Evolutionary conservation across 2,329 filamentous ascomycete species (phyloP).

Genomic region (Scopulariopsis brevicaulis): DNA sequence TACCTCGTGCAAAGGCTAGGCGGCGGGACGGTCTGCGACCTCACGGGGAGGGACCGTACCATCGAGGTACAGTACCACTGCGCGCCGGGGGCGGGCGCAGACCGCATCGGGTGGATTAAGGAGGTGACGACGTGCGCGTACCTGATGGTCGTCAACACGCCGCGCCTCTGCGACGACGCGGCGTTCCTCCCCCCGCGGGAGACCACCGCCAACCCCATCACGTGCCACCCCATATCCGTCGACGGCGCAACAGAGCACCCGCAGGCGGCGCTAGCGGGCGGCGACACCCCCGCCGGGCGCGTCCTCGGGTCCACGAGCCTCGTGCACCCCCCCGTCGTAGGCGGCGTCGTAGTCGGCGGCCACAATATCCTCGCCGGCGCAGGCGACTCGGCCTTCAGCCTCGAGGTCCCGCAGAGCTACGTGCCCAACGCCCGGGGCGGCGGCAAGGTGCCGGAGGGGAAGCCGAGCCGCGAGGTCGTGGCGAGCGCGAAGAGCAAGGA

Average conservation of each 20-base stretch:
- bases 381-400: constrained; percentile 31
- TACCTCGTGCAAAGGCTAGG: constrained; percentile 77
- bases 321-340: constrained; percentile 23
- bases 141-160: constrained; percentile 85
- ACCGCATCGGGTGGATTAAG: constrained; percentile 86
- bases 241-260: constrained; percentile 19
- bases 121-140: constrained; percentile 87
- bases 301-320: neutral
- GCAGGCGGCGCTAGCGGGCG: constrained; percentile 8
- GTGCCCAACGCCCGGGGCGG: constrained; percentile 10
- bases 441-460: neutral
- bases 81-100: constrained; percentile 58
- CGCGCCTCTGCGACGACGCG: constrained; percentile 75
- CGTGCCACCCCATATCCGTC: constrained; percentile 59
- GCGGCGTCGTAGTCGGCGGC: constrained; percentile 41
- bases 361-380: constrained; percentile 32
- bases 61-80: constrained; percentile 79
- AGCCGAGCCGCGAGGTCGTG: neutral
- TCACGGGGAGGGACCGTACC: constrained; percentile 70
- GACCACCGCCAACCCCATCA: constrained; percentile 64
- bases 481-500: constrained; percentile 24
- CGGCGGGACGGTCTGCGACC: constrained; percentile 73
- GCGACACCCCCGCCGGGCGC: constrained; percentile 7
- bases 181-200: constrained; percentile 76
- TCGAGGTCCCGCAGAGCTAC: constrained; percentile 32